These are phyloP conservation scores for Aureobasidium lini DNA, from an alignment of 2,329 filamentous ascomycete species.

Conservation along the genomic window DNA sequence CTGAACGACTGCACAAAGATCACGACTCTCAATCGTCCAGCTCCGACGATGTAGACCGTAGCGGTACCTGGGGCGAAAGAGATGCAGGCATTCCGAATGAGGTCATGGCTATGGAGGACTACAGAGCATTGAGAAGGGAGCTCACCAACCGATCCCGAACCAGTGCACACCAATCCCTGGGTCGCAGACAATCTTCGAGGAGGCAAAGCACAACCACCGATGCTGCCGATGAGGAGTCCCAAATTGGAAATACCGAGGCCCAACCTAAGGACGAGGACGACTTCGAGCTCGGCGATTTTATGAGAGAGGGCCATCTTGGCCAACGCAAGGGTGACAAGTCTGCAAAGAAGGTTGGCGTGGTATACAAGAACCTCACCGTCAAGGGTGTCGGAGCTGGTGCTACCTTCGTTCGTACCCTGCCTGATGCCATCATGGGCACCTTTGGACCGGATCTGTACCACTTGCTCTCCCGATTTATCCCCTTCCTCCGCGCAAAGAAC, in stretches of 20 bases:
- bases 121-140: conserved; percentile 49
- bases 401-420: conserved; percentile 63
- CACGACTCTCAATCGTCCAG: conserved; percentile 1
- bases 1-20: conserved; percentile 5
- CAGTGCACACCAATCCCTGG: not conserved
- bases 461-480: conserved; percentile 49
- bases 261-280: conserved; percentile 47
- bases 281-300: conserved; percentile 63
- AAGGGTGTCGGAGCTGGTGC: conserved; percentile 61
- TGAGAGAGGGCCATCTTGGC: conserved; percentile 68
- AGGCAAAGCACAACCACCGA: conserved; percentile 23
- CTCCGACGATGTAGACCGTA: conserved; percentile 19
- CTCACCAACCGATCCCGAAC: conserved; percentile 44
- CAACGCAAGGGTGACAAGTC: conserved; percentile 60
- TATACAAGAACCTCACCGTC: conserved; percentile 70
- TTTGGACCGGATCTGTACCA: conserved; percentile 74
- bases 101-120: conserved; percentile 51
- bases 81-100: conserved; percentile 49
- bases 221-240: conserved; percentile 15
- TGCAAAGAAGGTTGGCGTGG: conserved; percentile 68
- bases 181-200: conserved; percentile 26
- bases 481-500: conserved; percentile 42
- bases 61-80: conserved; percentile 56
- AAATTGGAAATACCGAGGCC: conserved; percentile 32
- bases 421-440: conserved; percentile 66